Evolutionary conservation across 1,284 basidiomycete genomes (phyloP), one percentile per base, ranked within the genome.

Genomic region (Vanrija humicola): DNA sequence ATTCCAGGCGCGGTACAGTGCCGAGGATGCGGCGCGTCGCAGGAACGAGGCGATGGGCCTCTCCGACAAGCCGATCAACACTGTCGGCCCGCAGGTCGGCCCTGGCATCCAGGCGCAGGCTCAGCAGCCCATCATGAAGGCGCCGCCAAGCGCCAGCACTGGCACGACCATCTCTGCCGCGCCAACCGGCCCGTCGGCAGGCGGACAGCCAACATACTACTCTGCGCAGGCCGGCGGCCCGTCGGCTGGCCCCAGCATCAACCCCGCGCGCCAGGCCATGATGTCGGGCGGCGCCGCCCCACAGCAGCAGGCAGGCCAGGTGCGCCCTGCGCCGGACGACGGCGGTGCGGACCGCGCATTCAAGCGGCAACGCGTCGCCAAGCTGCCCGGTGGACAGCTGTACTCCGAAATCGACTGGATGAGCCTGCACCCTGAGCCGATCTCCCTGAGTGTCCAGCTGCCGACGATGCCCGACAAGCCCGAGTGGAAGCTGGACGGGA

Each of bases 11-110:
- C 88, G 87, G 62, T 90, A 89, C 78, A 91, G 89, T 72, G 86
- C 95, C 70, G 91, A 96, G 77, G 90, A 95, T 69, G 91, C 95
- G 73, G 95, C 96, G 74, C 89, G 90, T 43, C 90, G 90, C 46
- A 89, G 95, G 58, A 91, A 94, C 77, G 86, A 88, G 57, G 84
- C 89, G 23, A 90, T 64, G n/a, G 72, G 72, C 45, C 42, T 74
- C 10, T 50, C 62, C 39, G 58, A 53, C 18, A 46, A n/a, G 38
- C 51, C 48, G 16, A 16, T 50, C 50, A 69, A 65, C 45, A 58
- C 63, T 40, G 62, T 64, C 6, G 62, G 60, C 12, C 66, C 66
- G 5, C 64, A 65, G 51, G 56, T 57, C 10, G 67, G 63, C 21
- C 69, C 73, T 0, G 64, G 64, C 3, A 68, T 76, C 47, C 65